Evolutionary conservation across 225 moss, liverwort and hornwort genomes (phyloP).

Genomic region (Anthoceros angustus): DNA sequence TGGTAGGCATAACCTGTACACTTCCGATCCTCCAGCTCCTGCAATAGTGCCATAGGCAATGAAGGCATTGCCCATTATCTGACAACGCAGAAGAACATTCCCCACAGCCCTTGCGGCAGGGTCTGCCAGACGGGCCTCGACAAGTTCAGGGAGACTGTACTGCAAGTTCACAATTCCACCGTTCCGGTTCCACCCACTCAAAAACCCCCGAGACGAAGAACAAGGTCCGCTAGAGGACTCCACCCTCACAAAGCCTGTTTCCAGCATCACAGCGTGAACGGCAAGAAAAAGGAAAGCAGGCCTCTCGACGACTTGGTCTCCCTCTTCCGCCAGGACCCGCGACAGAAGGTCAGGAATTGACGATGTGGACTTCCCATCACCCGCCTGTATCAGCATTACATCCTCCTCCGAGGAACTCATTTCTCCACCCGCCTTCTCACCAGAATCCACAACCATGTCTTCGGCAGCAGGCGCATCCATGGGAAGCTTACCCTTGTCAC

Average conservation of each 20-base stretch:
- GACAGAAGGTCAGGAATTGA: conserved; percentile 74
- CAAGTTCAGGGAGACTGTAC: conserved; percentile 62
- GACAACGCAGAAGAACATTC: conserved; percentile 71
- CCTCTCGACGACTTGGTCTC: conserved; percentile 46
- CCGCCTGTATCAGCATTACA: conserved; percentile 10
- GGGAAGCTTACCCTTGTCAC: background rate
- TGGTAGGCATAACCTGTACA: conserved; percentile 57
- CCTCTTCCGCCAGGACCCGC: conserved; percentile 47
- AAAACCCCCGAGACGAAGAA: conserved; percentile 32
- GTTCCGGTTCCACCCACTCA: conserved; percentile 52
- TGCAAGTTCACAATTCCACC: conserved; percentile 53
- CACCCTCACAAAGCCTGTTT: conserved; percentile 68
- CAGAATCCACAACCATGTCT: background rate
- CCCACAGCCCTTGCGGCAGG: conserved; percentile 18
- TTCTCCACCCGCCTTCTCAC: conserved; percentile 15
- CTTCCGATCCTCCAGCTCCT: conserved; percentile 44
- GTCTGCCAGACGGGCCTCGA: conserved; percentile 13
- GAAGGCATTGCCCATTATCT: conserved; percentile 58
- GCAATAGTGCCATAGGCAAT: conserved; percentile 76
- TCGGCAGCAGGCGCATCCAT: background rate
- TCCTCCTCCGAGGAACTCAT: conserved; percentile 33
- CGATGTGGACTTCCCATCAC: conserved; percentile 10
- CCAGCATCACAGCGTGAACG: conserved; percentile 87
- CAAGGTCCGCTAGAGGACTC: conserved; percentile 23
- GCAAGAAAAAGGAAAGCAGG: conserved; percentile 59